Evolutionary conservation across 768 basidiomycete species (phyloP).

Genomic region (Suillus occidentalis): DNA sequence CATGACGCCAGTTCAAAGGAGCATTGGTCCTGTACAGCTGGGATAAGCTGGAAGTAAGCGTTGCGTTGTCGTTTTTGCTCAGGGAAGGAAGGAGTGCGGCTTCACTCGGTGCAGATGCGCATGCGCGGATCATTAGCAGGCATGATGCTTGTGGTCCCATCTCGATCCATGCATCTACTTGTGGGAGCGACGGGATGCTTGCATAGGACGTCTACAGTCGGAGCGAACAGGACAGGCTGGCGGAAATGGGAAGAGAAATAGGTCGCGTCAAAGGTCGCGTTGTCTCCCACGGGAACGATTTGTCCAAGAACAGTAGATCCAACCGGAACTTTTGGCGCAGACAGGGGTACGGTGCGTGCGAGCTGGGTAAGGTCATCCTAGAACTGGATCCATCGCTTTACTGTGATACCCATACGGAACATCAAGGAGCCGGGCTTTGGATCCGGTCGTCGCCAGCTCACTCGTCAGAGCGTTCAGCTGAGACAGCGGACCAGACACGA

Average conservation of each 20-base stretch:
- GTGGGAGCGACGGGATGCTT: constrained; percentile 23
- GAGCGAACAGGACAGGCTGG: constrained; percentile 56
- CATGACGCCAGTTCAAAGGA: constrained; percentile 52
- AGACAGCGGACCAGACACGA: constrained; percentile 55
- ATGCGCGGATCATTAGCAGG: constrained; percentile 54
- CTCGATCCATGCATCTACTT: constrained; percentile 43
- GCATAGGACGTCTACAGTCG: constrained; percentile 46
- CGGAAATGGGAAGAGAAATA: constrained; percentile 63
- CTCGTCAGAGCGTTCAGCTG: constrained; percentile 43
- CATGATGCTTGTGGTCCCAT: constrained; percentile 34
- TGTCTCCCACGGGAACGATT: constrained; percentile 54
- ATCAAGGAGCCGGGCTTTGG: constrained; percentile 44
- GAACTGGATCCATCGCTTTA: constrained; percentile 56
- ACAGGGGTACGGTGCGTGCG: constrained; percentile 37
- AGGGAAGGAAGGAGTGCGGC: constrained; percentile 50
- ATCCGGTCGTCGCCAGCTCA: constrained; percentile 38
- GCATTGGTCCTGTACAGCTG: constrained; percentile 46
- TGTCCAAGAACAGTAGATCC: constrained; percentile 61
- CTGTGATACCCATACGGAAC: constrained; percentile 71
- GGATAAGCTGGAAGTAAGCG: constrained; percentile 46
- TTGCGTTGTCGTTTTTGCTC: constrained; percentile 41
- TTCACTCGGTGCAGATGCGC: constrained; percentile 28
- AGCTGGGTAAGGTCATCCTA: constrained; percentile 48
- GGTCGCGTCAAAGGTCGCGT: constrained; percentile 42
- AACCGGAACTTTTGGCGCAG: constrained; percentile 55